Evolutionary conservation across 176 grass and related monocot genomes (phyloP), one percentile per base, ranked within the genome.

Genomic region (Aechmea fasciata): DNA sequence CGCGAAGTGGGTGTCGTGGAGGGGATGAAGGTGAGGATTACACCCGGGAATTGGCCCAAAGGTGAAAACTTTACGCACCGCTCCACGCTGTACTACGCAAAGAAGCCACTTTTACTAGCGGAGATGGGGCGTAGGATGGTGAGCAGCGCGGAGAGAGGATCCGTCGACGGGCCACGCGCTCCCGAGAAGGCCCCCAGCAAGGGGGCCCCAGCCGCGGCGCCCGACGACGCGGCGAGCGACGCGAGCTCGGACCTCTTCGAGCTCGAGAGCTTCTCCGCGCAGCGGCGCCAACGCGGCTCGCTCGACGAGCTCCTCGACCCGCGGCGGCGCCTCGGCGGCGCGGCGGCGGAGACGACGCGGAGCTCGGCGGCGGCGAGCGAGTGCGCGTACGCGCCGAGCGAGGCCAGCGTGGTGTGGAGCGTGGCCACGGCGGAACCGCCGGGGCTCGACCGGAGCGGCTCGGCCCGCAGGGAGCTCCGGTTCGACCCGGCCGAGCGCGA

Each of bases 171-270:
- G 71, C 83, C 41, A 68, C 80, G n/a, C 70, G 70, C 22, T 11
- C 59, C 41, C 59, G 13, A 61, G 57, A 49, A 61, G 63, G 26
- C 25, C 66, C 0, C 0, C 29, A 24, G 67, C 0, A n/a, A n/a
- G n/a, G n/a, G n/a, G n/a, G n/a, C n/a, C 51, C 67, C 1, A 48
- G 77, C 13, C 47, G 67, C 2, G 75, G 77, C 33, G 20, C 72
- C 79, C n/a, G 83, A 85, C n/a, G 83, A 85, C 54, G 64, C 64
- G 50, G 67, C 74, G 70, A 91, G 83, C 47, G 83, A 85, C 55
- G 23, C 83, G 13, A 85, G 83, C 77, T 85, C 83, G 64, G 83
- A 85, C 71, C 66, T 85, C 19, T 85, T 85, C 74, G 83, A 85
- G 77, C 68, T 80, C 53, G 83, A 85, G 57, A 80, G 67, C 71